Conservation (phyloP, 164 flowering plant genomes). For the Annona cherimola region DNA sequence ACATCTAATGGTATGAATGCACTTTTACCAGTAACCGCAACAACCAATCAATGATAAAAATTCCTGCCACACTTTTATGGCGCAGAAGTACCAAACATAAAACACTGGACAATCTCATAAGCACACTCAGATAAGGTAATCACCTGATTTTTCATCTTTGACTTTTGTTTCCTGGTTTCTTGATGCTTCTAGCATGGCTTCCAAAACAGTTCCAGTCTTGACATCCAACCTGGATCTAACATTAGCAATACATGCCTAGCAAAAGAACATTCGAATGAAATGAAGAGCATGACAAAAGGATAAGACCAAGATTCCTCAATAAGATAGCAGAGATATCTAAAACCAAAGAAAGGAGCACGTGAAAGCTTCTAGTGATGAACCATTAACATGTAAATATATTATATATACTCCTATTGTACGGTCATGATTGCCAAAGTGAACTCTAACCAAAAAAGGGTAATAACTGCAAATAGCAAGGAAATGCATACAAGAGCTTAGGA, state of each 20-base stretch:
- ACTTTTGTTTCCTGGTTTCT: conserved; percentile 40
- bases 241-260: conserved; percentile 66
- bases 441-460: no score
- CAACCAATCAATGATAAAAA: not conserved
- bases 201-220: conserved; percentile 53
- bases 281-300: no score
- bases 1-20: no score
- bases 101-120: not conserved
- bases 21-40: not conserved
- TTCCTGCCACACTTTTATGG: not conserved
- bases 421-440: no score
- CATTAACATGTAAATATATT: no score
- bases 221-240: conserved; percentile 51
- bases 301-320: no score
- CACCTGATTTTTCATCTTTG: conserved; percentile 65
- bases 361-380: no score
- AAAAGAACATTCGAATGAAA: not conserved
- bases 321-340: no score
- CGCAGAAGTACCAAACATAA: not conserved
- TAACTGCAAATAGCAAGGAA: no score
- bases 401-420: no score
- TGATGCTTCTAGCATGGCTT: conserved; percentile 60
- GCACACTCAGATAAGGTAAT: not conserved
- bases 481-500: no score
- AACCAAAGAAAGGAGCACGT: no score